Conservation (phyloP, 805 yeast genomes). For the Candida glaebosa region DNA sequence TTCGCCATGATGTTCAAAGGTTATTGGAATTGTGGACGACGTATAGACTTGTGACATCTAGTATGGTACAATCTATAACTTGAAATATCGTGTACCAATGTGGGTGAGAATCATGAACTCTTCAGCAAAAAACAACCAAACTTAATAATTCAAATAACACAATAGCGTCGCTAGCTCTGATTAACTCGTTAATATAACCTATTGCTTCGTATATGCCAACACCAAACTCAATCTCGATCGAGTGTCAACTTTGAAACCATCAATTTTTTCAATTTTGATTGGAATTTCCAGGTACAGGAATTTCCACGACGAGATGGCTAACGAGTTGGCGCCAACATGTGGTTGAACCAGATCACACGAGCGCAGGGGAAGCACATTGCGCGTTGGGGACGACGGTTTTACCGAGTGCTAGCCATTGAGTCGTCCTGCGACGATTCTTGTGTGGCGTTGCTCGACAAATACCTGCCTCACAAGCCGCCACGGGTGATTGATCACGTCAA, state of each 20-base stretch:
- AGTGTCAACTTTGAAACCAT: neutral
- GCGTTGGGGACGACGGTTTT: conserved; percentile 25
- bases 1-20: conserved; percentile 24
- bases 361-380: neutral
- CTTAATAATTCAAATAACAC: neutral
- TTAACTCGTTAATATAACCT: too few relatives aligned
- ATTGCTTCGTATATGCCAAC: neutral
- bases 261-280: neutral
- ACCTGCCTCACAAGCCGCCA: conserved; percentile 34
- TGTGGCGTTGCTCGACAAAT: conserved; percentile 68
- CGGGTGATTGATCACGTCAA: conserved; percentile 56
- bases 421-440: conserved; percentile 96
- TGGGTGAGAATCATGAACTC: neutral
- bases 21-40: conserved; percentile 34
- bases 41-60: conserved; percentile 24
- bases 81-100: neutral
- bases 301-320: neutral
- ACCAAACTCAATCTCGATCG: neutral
- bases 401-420: conserved; percentile 80
- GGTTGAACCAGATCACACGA: neutral
- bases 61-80: neutral
- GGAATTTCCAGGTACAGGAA: conserved; percentile 1
- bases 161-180: too few relatives aligned
- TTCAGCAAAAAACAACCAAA: neutral
- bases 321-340: too few relatives aligned